Evolutionary conservation across 345 rosid species (phyloP).

Genomic region (Populus tremula): DNA sequence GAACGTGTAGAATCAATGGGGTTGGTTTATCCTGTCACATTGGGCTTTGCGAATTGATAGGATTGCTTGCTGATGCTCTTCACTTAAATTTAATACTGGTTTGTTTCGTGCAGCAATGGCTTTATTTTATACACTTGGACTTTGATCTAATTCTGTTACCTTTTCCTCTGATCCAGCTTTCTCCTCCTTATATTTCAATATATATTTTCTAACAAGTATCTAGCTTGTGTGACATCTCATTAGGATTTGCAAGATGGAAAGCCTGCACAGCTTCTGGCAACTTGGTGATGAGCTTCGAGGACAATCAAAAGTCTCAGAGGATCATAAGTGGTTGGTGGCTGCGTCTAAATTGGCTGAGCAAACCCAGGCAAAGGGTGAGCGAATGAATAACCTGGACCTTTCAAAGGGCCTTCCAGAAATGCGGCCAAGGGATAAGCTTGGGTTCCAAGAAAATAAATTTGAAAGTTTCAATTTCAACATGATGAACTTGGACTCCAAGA

Average conservation of each 20-base stretch:
- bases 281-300: conserved; percentile 96
- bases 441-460: conserved; percentile 72
- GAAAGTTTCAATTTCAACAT: conserved; percentile 70
- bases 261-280: conserved; percentile 77
- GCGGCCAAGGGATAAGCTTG: conserved; percentile 58
- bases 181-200: background rate
- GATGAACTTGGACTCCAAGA: conserved; percentile 71
- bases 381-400: conserved; percentile 86
- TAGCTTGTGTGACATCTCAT: conserved; percentile 1
- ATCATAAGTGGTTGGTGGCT: conserved; percentile 80
- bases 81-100: background rate
- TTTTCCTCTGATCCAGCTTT: background rate
- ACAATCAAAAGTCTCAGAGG: conserved; percentile 77
- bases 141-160: background rate
- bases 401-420: conserved; percentile 64
- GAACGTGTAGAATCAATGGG: background rate
- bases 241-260: conserved; percentile 51
- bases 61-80: conserved; percentile 1
- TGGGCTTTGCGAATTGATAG: background rate
- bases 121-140: conserved; percentile 6
- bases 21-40: background rate
- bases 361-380: conserved; percentile 70
- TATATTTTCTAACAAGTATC: conserved; percentile 2
- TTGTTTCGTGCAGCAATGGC: background rate
- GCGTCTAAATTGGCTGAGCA: conserved; percentile 92